Evolutionary conservation across 192 early-diverging fungal species (phyloP), one percentile per base, ranked within the genome.

Genomic region (Backusella mclennaniae): DNA sequence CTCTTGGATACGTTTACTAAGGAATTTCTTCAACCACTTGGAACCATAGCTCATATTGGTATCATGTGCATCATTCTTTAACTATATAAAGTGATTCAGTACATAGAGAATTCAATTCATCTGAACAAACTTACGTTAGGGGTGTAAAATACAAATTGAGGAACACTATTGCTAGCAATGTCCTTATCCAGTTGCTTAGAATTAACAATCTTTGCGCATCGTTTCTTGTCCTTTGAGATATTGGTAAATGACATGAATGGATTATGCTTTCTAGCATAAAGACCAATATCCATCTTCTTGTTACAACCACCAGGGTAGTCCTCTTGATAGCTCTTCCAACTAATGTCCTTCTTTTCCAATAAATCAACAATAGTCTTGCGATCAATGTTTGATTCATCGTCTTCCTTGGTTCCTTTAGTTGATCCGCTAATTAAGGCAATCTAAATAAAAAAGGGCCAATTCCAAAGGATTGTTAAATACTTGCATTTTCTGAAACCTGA

Each of bases 141-240:
- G 15, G 72, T 82, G 75, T 87, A 91, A 76, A 86, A 91, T 15
- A 86, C 76, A 80, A 86, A 92, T 68, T 87, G 80, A 44, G 90
- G 88, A 17, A 90, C 79, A 6, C 73, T 79, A 29, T 80, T 81
- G 31, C 82, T 83, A 3, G 84, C 77, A 39, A 88, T 76, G 75
- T 94, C 93, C 17, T 63, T 79, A 35, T 80, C 78, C 35, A 94
- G 73, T 78, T 93, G 85, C 35, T 79, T 76, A 14, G 83, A 73
- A 66, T 79, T 79, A 12, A 93, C 92, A 67, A 93, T 87, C 5
- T 90, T 92, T 59, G 85, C 85, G 78, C 91, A 92, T 17, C 89
- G 82, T 31, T 86, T 74, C 9, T 86, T n/a, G 80, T 92, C 88
- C 42, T 36, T 77, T 23, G 74, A 56, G 69, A 94, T 90, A 46